These are phyloP conservation scores for Hyphopichia homilentoma DNA, from an alignment of 805 yeast genomes.

Conservation along the genomic window DNA sequence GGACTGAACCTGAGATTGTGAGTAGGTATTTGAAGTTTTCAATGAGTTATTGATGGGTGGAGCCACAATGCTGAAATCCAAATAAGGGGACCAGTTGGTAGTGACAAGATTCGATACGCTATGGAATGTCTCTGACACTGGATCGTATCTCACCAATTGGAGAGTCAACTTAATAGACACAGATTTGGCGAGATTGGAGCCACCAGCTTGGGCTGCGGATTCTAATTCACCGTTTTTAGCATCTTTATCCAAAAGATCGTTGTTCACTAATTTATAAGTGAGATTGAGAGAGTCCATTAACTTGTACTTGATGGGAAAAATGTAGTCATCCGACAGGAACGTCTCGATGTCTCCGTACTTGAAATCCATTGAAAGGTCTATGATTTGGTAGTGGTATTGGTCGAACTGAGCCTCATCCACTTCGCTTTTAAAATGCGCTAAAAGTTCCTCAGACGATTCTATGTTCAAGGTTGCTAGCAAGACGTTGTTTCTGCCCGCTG, in stretches of 20 bases:
- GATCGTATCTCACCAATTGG: slow-evolving; percentile 17
- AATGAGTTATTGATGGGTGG: slow-evolving; percentile 37
- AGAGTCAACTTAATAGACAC: slow-evolving; percentile 23
- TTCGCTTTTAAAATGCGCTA: slow-evolving; percentile 8
- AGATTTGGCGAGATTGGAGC: slow-evolving; percentile 16
- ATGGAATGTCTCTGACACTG: slow-evolving; percentile 4
- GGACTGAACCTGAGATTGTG: slow-evolving; percentile 20
- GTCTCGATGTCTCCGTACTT: slow-evolving; percentile 23
- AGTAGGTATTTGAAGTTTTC: slow-evolving; percentile 20
- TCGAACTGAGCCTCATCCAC: slow-evolving; percentile 4
- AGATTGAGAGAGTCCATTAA: slow-evolving; percentile 30
- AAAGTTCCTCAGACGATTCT: slow-evolving; percentile 42
- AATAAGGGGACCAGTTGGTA: slow-evolving; percentile 38
- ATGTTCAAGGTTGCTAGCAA: slow-evolving; percentile 47
- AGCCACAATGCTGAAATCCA: slow-evolving; percentile 34
- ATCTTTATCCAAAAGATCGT: slow-evolving; percentile 23
- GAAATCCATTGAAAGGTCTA: slow-evolving; percentile 20
- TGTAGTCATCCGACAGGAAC: slow-evolving; percentile 12
- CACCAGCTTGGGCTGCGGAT: slow-evolving; percentile 5
- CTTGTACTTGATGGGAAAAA: slow-evolving; percentile 25
- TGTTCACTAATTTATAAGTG: slow-evolving; percentile 30
- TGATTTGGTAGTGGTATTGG: slow-evolving; percentile 17
- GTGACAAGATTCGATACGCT: slow-evolving; percentile 24
- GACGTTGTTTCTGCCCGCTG: slow-evolving; percentile 44
- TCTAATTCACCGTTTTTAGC: slow-evolving; percentile 11